These are phyloP conservation scores for Auricularia heimuer DNA, from an alignment of 768 basidiomycete species.

Conservation along the genomic window DNA sequence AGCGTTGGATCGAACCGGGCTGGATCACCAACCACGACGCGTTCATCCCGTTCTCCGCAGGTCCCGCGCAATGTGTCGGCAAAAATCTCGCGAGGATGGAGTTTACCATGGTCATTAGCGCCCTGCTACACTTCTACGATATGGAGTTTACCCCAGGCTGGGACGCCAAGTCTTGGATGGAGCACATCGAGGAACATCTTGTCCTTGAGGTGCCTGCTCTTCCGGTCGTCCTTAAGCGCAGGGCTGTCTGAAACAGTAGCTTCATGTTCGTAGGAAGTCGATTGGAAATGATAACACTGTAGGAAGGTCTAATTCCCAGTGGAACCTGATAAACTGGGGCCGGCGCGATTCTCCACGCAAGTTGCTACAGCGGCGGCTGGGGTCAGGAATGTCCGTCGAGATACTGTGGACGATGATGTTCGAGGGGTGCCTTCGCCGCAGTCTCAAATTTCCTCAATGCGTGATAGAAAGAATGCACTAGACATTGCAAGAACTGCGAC, in stretches of 20 bases:
- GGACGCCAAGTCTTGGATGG: not conserved
- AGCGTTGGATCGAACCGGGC: not conserved
- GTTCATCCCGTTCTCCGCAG: slow-evolving; percentile 37
- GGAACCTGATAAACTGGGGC: too few species aligned
- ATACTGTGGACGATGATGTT: too few species aligned
- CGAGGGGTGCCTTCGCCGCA: too few species aligned
- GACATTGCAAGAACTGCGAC: too few species aligned
- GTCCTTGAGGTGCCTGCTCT: not conserved
- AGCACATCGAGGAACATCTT: not conserved
- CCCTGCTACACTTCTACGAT: not conserved
- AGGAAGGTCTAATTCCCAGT: too few species aligned
- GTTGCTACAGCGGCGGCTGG: too few species aligned
- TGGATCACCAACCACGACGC: slow-evolving; percentile 22
- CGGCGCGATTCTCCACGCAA: too few species aligned
- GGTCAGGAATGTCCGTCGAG: too few species aligned
- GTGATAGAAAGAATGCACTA: too few species aligned
- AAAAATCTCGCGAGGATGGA: slow-evolving; percentile 28
- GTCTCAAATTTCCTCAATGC: too few species aligned
- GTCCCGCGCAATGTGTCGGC: slow-evolving; percentile 43
- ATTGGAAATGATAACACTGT: too few species aligned
- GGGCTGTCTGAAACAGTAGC: not conserved
- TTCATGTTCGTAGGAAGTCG: too few species aligned
- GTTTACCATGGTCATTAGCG: not conserved
- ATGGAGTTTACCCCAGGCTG: not conserved
- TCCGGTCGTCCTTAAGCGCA: not conserved